A percentile compares a stretch with the other conserved stretches of the same genome.
Conservation (phyloP, 208 protist species). For the Trichomonas tenax region DNA sequence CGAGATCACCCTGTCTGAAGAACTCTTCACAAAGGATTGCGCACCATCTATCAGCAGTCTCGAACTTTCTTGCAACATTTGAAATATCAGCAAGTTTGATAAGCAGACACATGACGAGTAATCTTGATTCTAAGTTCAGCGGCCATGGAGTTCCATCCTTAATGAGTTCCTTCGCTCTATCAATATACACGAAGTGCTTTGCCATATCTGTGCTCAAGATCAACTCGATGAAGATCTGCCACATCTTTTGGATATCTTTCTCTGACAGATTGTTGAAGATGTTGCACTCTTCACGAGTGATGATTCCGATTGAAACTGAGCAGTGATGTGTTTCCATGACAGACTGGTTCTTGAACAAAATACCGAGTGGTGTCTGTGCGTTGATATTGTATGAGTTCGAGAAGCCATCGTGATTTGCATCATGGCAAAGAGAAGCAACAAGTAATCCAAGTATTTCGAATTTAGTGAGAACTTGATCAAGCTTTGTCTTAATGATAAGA, state of each 20-base stretch:
- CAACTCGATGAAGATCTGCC: constrained; percentile 32
- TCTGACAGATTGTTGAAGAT: constrained; percentile 28
- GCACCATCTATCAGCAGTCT: neutral
- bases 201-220: constrained; percentile 49
- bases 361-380: constrained; percentile 62
- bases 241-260: constrained; percentile 34
- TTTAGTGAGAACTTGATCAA: constrained; percentile 45
- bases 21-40: neutral
- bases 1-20: neutral
- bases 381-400: constrained; percentile 81
- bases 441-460: constrained; percentile 64
- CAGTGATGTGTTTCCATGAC: constrained; percentile 51
- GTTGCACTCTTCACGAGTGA: constrained; percentile 27
- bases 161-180: neutral
- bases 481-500: constrained; percentile 32
- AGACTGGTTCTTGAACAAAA: constrained; percentile 49
- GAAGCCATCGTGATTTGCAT: constrained; percentile 82
- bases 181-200: constrained; percentile 35
- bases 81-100: neutral
- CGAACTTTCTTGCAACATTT: neutral
- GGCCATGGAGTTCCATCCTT: neutral
- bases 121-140: neutral
- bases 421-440: constrained; percentile 68
- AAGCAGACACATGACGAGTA: neutral
- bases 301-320: constrained; percentile 30